phyloP scores from a whole-genome alignment of 2,329 filamentous ascomycete species.

The Dichotomopilus funicola region DNA sequence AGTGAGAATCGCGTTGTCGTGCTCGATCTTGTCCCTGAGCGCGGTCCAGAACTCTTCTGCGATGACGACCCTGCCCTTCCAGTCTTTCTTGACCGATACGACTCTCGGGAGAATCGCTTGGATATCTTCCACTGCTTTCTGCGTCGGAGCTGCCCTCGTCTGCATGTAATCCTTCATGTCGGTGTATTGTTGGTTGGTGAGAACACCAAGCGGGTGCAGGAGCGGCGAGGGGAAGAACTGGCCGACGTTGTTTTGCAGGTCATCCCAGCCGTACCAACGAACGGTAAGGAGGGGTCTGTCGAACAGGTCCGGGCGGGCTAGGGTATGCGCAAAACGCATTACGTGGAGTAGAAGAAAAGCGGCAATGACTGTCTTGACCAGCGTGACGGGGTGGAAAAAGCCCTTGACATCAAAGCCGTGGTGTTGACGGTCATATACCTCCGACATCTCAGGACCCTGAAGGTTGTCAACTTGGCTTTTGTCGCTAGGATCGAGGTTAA shows the following conservation, averaged over 20 bases:
- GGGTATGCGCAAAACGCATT: conserved; percentile 1
- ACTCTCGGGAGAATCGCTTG: conserved; percentile 47
- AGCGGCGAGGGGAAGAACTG: conserved; percentile 26
- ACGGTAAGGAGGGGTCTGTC: background rate
- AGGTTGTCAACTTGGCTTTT: background rate
- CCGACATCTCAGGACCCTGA: background rate
- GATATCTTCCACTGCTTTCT: conserved; percentile 37
- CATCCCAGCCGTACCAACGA: conserved; percentile 24
- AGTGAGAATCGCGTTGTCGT: conserved; percentile 42
- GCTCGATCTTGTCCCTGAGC: conserved; percentile 47
- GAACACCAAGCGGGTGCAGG: conserved; percentile 11
- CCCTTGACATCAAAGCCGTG: background rate
- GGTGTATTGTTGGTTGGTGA: conserved; percentile 20
- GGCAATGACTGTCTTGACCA: background rate
- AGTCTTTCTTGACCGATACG: conserved; percentile 48
- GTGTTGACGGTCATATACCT: background rate
- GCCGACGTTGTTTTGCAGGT: conserved; percentile 23
- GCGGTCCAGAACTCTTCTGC: conserved; percentile 60
- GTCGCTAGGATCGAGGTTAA: background rate
- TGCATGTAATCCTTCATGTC: conserved; percentile 23
- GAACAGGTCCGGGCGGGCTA: conserved; percentile 10
- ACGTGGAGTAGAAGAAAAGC: conserved; percentile 8
- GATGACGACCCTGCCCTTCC: conserved; percentile 46
- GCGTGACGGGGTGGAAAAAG: background rate
- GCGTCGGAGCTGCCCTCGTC: conserved; percentile 26